A percentile compares a stretch with the other conserved stretches of the same genome.
Evolutionary conservation across 176 grass and related monocot species (phyloP).

Genomic region (Rhynchospora breviuscula): DNA sequence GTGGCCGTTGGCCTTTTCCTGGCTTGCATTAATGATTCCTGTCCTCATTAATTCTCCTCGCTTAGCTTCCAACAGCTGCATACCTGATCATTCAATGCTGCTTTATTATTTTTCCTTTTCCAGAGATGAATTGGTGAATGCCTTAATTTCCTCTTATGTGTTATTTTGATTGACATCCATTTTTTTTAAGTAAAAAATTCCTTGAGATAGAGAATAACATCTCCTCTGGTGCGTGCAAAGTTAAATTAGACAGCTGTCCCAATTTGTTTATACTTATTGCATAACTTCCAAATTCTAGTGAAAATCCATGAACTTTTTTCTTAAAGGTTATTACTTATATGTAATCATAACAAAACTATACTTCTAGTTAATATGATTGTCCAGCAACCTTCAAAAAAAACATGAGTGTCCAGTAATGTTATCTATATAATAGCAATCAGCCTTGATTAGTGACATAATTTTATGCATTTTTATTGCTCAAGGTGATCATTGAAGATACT

Average conservation of each 20-base stretch:
- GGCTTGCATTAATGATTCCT: background rate
- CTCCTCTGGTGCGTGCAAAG: background rate
- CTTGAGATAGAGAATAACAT: background rate
- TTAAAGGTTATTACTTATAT: background rate
- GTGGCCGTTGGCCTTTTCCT: background rate
- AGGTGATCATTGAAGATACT: background rate
- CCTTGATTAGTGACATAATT: background rate
- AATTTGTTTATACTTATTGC: background rate
- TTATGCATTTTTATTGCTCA: background rate
- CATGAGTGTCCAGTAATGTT: too few species aligned
- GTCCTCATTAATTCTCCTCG: background rate
- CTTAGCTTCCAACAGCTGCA: background rate
- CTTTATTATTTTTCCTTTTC: background rate
- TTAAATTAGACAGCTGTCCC: background rate
- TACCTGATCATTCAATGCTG: background rate
- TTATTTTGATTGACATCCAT: background rate
- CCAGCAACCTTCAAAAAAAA: too few species aligned
- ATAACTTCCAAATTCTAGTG: background rate
- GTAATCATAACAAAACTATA: background rate
- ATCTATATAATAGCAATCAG: background rate
- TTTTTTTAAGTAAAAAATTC: background rate
- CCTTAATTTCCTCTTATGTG: background rate
- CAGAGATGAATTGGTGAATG: background rate
- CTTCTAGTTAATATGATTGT: background rate
- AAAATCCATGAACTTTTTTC: background rate